Evolutionary conservation across 176 grass and related monocot genomes (phyloP), one percentile per base, ranked within the genome.

Genomic region (Urochloa ruziziensis): DNA sequence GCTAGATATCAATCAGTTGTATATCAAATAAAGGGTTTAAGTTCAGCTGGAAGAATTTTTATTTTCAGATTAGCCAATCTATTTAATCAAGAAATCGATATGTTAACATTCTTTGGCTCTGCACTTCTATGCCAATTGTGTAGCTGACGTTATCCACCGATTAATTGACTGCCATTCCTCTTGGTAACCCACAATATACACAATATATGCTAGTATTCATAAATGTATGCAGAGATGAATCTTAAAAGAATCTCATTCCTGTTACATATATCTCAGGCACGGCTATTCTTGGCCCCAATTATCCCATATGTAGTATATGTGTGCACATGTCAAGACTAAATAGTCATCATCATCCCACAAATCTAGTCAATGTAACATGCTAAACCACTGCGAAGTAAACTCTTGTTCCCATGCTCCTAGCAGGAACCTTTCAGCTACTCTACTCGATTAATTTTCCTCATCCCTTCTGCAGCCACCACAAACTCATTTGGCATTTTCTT

Each of bases 41-140:
- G 27, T 79, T 88, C 15, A 79, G 69, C 42, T 70, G 56, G 66
- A 46, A 72, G 53, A n/a, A 51, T 60, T 52, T 39, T 40, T 21
- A 80, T 44, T 70, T 62, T 58, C 0, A 19, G 62, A 64, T 46
- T 32, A 79, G 65, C 44, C 42, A 15, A 75, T 30, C 9, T 40
- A 40, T 83, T 74, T 25, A 69, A 49, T 62, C 32, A 25, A 61
- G 35, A 83, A 78, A 36, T 47, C 25, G 12, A 47, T 46, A 35
- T 79, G 27, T 73, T 84, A 37, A 72, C 36, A 73, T 73, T 66
- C 10, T 71, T 88, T 29, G 11, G 19, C 51, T 48, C 0, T 43
- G 10, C 33, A 66, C 40, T 84, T 54, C 65, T 82, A 36, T 71
- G 33, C 14, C 57, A 60, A 62, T 30, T 78, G 37, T 32, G 16